Evolutionary conservation across 1,284 basidiomycete genomes (phyloP).

Genomic region (Ceraceosorus bombacis): DNA sequence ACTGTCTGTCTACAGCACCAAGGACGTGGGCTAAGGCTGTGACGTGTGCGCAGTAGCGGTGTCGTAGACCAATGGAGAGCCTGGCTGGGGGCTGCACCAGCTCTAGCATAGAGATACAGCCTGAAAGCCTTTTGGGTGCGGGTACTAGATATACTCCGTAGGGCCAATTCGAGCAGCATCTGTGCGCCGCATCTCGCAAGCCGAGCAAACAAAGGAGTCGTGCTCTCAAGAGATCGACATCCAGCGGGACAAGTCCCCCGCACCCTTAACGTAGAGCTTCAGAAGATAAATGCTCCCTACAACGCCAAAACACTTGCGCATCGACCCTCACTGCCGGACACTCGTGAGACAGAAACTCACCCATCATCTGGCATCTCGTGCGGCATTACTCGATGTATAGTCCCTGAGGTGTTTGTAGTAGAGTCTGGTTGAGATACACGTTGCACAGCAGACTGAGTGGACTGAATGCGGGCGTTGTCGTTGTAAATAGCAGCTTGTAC

Average conservation of each 20-base stretch:
- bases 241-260: not conserved
- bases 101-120: not conserved
- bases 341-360: constrained; percentile 59
- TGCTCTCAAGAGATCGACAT: not conserved
- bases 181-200: constrained; percentile 34
- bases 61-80: not conserved
- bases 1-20: too few species aligned
- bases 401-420: not conserved
- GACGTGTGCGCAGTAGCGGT: not conserved
- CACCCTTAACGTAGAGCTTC: not conserved
- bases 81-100: not conserved
- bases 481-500: constrained; percentile 5
- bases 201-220: constrained; percentile 12
- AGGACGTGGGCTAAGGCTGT: too few species aligned
- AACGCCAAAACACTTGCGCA: not conserved
- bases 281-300: not conserved
- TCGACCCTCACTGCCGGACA: not conserved
- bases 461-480: not conserved
- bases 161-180: constrained; percentile 8
- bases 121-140: not conserved
- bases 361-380: constrained; percentile 98
- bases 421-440: not conserved
- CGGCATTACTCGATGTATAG: constrained; percentile 58
- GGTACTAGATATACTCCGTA: not conserved
- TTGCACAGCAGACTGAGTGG: too few species aligned